Evolutionary conservation across 192 early-diverging fungal genomes (phyloP), one percentile per base, ranked within the genome.

Genomic region (Haplosporangium gracile): DNA sequence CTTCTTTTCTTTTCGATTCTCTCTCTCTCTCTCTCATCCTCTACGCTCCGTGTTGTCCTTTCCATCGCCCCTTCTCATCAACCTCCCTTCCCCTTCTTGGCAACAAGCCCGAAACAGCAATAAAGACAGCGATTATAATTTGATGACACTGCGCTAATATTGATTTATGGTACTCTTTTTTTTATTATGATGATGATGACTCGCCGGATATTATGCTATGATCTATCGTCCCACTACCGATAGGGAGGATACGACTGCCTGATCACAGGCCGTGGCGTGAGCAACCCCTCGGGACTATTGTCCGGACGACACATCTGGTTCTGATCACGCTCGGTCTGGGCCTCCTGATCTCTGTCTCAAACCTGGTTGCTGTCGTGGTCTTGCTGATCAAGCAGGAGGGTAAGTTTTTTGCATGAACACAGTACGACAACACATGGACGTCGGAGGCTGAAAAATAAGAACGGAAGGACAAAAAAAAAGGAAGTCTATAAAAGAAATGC

Each of bases 181-280:
- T 63, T 15, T 15, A 13, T 13, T 45, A 15, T 13, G 11, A 45
- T 32, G 7, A 11, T 32, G 29, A 11, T 65, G 60, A 65, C 32
- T 4, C 60, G 10, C 9, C 60, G 60, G 26, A 65, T 65, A 65
- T 29, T 32, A 32, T 65, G 26, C 32, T 32, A 26, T 11, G 60
- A 32, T n/a, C 11, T 18, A 36, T 43, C 1, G n/a, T 72, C 45
- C 72, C 13, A 40, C 6, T 5, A 60, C 6, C 8, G 13, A 24
- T 74, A 85, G 83, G 83, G 2, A 73, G 83, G 39, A 85, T 85
- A 38, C 83, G 55, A 16, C 63, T 85, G 42, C 39, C 74, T 36
- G 70, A 76, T 68, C 74, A 60, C 36, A 40, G 70, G 36, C 75
- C 74, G 42, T 80, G 83, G 83, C 68, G 68, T 29, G 78, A 85